Base-by-base conservation (phyloP, 139 green algal genomes). In the Pedinophyceae sp. region DNA sequence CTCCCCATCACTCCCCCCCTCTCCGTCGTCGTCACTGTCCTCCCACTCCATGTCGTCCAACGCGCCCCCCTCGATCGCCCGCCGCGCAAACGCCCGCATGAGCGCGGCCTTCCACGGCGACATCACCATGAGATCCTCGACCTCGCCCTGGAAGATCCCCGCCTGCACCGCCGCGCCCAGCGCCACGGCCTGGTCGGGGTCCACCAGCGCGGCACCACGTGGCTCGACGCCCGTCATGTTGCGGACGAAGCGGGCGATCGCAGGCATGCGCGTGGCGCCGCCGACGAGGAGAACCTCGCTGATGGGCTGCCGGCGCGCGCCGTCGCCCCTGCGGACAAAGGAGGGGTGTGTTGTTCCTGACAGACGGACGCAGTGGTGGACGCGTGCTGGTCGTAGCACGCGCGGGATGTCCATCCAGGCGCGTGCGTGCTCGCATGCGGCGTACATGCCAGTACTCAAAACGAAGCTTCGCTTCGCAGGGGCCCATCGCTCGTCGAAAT, bases 171-270 rank as follows among this genome's bases (percentile, higher is more conserved):
- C 85, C 6, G 85, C 85, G 4, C 85, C 85, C 30, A 86, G 57
- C 4, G 85, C 85, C 27, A 93, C 85, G 3, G 79, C 84, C 64
- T 83, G 70, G 50, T 94, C 85, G 10, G 84, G 84, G 58, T 94
- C 74, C 15, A 93, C 60, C 10, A 30, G 48, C 28, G 46, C 69
- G 17, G 48, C 40, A 13, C 41, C 50, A 18, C 61, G 54, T 1
- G 77, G 68, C 26, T 73, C 38, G 25, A 91, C 43, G 10, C 86
- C 79, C 1, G 85, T 93, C 77, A 92, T 88, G 77, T 93, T 87
- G 25, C 28, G 23, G 19, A 94, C 70, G 60, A 94, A 89, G 41
- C 52, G 58, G 6, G 41, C 43, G 17, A 94, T 62, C 1, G 73
- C 63, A 2, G 82, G 81, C 81, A 93, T 90, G 50, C 84, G 76